A percentile compares a stretch with the other conserved stretches of the same genome.
phyloP scores from a whole-genome alignment of 192 early-diverging fungal species.

The Nowakowskiella sp. region DNA sequence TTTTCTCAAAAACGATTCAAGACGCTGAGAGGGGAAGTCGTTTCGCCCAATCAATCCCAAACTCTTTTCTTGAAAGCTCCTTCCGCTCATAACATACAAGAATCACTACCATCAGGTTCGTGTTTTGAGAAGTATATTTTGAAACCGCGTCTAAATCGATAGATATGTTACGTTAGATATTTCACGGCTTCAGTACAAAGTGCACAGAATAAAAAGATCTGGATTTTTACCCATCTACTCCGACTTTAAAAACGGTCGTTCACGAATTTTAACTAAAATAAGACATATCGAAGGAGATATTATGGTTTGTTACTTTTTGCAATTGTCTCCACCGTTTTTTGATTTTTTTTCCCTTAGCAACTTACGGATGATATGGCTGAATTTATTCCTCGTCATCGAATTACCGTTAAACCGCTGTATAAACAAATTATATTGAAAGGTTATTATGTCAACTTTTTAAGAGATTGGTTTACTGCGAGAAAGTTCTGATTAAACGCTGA shows the following conservation, averaged over 20 bases:
- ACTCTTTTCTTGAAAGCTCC: too few relatives aligned
- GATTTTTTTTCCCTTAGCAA: constrained; percentile 3
- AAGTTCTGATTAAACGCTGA: constrained; percentile 29
- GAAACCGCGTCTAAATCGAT: too few relatives aligned
- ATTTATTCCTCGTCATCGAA: constrained; percentile 14
- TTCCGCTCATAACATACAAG: too few relatives aligned
- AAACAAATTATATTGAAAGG: constrained; percentile 23
- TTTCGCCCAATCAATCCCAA: too few relatives aligned
- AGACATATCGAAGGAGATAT: constrained; percentile 21
- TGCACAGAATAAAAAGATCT: constrained; percentile 14
- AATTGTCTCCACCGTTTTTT: constrained; percentile 1
- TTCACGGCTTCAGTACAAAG: constrained; percentile 14
- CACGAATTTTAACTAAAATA: constrained; percentile 18
- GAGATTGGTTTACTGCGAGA: constrained; percentile 25
- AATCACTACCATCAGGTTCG: too few relatives aligned
- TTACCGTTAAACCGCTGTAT: constrained; percentile 6
- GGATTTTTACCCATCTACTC: constrained; percentile 24
- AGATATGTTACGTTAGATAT: too few relatives aligned
- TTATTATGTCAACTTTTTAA: constrained; percentile 20
- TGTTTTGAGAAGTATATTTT: too few relatives aligned
- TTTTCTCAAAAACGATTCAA: too few relatives aligned
- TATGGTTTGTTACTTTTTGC: constrained; percentile 11
- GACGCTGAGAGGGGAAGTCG: too few relatives aligned
- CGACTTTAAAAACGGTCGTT: constrained; percentile 9
- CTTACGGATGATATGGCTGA: constrained; percentile 21